Evolutionary conservation across 148 eudicot genomes (phyloP).

Genomic region (Rhododendron kiyosumense): DNA sequence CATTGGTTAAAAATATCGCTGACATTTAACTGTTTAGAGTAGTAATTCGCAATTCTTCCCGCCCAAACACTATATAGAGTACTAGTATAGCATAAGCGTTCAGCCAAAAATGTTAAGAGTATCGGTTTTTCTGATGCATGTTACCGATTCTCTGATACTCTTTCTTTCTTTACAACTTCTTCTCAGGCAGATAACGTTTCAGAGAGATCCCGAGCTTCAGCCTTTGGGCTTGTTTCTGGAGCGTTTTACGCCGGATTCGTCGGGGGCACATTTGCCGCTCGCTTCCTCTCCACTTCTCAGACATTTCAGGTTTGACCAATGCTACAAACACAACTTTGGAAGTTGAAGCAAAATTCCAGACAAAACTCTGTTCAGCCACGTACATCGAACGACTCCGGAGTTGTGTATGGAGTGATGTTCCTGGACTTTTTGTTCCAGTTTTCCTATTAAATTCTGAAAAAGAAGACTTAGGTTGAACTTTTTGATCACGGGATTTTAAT

Average conservation of each 20-base stretch:
- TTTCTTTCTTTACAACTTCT: background rate
- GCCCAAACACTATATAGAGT: background rate
- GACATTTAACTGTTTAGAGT: background rate
- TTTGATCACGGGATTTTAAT: background rate
- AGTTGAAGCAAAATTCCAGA: no score
- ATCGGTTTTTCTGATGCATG: background rate
- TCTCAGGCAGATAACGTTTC: slow-evolving; percentile 64
- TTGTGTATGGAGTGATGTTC: background rate
- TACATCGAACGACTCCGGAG: background rate
- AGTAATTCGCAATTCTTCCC: background rate
- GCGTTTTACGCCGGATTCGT: slow-evolving; percentile 57
- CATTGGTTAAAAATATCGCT: no score
- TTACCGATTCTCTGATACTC: background rate
- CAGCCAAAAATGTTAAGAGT: background rate
- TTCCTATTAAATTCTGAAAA: background rate
- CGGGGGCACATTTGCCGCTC: slow-evolving; percentile 63
- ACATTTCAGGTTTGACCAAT: slow-evolving; percentile 47
- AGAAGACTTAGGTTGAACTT: background rate
- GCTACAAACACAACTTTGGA: background rate
- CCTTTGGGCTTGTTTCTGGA: slow-evolving; percentile 62
- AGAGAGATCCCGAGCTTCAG: slow-evolving; percentile 51
- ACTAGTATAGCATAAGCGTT: background rate
- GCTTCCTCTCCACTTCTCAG: slow-evolving; percentile 61
- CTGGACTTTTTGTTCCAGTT: background rate
- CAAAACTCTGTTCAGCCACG: background rate